Base-by-base conservation (phyloP, 2,329 filamentous ascomycete species). In the Dendrostoma leiphaemia region DNA sequence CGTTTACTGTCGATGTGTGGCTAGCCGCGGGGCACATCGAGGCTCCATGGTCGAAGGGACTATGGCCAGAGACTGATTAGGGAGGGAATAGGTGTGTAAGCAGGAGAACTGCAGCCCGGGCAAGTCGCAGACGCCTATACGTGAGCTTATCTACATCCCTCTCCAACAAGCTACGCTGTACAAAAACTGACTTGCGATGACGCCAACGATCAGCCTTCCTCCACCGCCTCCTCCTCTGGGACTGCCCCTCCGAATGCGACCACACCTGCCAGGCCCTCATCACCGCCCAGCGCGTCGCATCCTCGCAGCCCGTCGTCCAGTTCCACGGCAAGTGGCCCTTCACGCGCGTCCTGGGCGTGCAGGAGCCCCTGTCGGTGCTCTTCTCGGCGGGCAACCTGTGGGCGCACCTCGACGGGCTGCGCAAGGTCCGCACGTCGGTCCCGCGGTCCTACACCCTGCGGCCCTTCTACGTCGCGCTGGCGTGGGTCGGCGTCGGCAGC, bases 301-400 rank as follows among this genome's bases (percentile, higher is more conserved):
- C 81, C 59, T 81, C 84, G 57, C 82, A 84, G 28, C 81, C 85
- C 10, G 72, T 97, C 47, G 86, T 93, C 53, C 94, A 99, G 74
- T 99, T 92, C 78, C 91, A 99, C 75, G 94, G 94, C 29, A 99
- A 99, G 81, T 99, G 94, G 94, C 94, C 94, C 35, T 99, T 99
- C 74, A 79, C 86, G 70, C 89, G 94, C 61, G 81, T 97, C 66
- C 73, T 95, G 51, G 94, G 94, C 69, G 88, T 96, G 77, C 94
- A 99, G 74, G 94, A 99, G 75, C 91, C 93, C 56, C 91, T 92
- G 70, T 91, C 87, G 48, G 93, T 97, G 62, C 77, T 97, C 66
- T 99, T 97, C 79, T 96, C 90, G 61, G 79, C 96, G 48, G 83
- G 95, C 66, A 99, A 99, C 78, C 87, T 94, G 65, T 81, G 87